Conservation (phyloP, 441 rosid genomes). For the Brassica balearica region DNA sequence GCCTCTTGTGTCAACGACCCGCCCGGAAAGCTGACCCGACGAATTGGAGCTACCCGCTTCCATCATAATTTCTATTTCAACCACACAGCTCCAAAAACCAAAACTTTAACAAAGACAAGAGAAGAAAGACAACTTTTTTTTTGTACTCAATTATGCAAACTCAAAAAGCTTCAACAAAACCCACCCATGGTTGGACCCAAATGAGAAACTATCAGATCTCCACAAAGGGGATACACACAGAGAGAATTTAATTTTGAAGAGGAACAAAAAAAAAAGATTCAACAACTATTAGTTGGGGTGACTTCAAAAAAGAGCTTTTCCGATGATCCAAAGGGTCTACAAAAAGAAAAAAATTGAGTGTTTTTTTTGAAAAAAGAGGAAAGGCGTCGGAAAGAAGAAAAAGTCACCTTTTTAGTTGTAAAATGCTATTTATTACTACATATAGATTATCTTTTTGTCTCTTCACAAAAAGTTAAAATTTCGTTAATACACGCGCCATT, state of each 20-base stretch:
- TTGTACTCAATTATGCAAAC: conserved; percentile 30
- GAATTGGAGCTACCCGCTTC: conserved; percentile 66
- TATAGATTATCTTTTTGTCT: conserved; percentile 7
- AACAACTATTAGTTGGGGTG: conserved; percentile 18
- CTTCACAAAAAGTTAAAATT: not conserved
- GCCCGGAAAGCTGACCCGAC: conserved; percentile 56
- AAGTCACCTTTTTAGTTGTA: not conserved
- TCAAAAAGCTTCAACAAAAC: conserved; percentile 49
- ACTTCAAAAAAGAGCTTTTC: conserved; percentile 38
- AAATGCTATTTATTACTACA: not conserved
- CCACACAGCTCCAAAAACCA: conserved; percentile 8
- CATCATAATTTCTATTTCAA: conserved; percentile 41
- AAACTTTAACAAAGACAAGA: conserved; percentile 28
- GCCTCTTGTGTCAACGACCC: conserved; percentile 75
- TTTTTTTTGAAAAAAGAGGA: conserved; percentile 16
- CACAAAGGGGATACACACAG: not conserved
- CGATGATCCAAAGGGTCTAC: conserved; percentile 43
- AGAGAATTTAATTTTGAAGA: not conserved
- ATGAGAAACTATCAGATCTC: conserved; percentile 29
- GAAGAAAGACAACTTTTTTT: not conserved
- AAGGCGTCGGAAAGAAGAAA: conserved; percentile 25
- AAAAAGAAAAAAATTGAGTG: not conserved
- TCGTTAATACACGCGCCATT: not conserved
- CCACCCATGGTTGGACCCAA: conserved; percentile 29
- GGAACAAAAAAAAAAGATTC: not conserved